These are phyloP conservation scores for Beta lomatogona DNA, from an alignment of 179 eudicot genomes.

Conservation along the genomic window DNA sequence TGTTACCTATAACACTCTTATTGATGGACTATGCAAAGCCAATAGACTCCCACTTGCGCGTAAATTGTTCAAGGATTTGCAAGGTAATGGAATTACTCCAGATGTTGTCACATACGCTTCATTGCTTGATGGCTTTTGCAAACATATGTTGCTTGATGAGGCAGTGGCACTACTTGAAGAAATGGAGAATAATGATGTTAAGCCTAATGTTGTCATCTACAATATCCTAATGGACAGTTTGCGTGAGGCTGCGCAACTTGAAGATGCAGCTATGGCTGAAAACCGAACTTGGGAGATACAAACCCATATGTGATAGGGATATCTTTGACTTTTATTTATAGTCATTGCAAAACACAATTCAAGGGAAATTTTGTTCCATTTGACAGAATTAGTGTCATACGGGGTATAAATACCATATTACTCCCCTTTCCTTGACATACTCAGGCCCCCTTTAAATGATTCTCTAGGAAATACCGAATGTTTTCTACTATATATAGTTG, in stretches of 20 bases:
- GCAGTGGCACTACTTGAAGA: background rate
- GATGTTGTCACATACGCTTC: background rate
- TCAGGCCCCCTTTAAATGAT: no score
- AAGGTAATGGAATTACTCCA: background rate
- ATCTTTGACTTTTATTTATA: no score
- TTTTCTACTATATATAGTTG: no score
- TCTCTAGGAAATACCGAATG: no score
- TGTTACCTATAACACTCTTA: background rate
- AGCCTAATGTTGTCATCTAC: background rate
- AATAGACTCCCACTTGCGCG: background rate
- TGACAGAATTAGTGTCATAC: no score
- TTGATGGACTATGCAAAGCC: background rate
- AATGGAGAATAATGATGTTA: background rate
- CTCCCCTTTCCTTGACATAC: no score
- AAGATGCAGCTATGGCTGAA: no score
- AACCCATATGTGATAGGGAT: no score
- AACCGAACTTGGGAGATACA: no score
- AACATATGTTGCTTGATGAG: background rate
- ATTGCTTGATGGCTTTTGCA: background rate
- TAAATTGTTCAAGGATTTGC: background rate
- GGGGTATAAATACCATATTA: no score
- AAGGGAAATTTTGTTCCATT: no score
- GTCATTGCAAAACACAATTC: no score
- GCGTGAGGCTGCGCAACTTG: background rate
- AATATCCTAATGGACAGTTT: background rate